These are phyloP conservation scores for Nepenthes mirabilis DNA, from an alignment of 148 eudicot genomes.

Conservation along the genomic window DNA sequence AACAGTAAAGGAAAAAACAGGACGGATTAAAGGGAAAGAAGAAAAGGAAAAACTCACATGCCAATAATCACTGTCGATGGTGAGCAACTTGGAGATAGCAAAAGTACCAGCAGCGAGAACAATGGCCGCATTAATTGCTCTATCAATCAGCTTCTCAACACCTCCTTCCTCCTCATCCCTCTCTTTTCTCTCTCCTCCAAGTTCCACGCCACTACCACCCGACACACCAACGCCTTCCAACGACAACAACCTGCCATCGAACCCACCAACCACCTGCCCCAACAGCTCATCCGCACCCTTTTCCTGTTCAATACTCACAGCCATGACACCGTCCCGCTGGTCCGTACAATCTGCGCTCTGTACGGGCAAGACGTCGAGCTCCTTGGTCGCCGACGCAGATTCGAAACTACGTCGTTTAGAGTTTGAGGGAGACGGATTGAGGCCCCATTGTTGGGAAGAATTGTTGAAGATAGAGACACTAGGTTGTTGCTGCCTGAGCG, in stretches of 20 bases:
- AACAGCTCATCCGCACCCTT: slow-evolving; percentile 2
- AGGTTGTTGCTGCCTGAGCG: too few species aligned
- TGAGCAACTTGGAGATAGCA: slow-evolving; percentile 80
- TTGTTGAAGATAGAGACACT: too few species aligned
- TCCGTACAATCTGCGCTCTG: slow-evolving; percentile 34
- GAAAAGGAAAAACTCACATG: slow-evolving; percentile 45
- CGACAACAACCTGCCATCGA: slow-evolving; percentile 48
- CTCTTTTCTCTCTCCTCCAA: slow-evolving; percentile 12
- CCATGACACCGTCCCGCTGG: slow-evolving; percentile 24
- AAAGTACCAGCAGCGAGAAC: slow-evolving; percentile 79
- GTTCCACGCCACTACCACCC: slow-evolving; percentile 3
- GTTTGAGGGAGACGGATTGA: slow-evolving; percentile 2
- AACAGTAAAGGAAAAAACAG: too few species aligned
- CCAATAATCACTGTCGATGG: slow-evolving; percentile 91
- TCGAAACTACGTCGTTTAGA: slow-evolving; percentile 10
- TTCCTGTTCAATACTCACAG: slow-evolving; percentile 20
- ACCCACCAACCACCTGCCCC: slow-evolving; percentile 51
- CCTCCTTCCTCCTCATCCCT: slow-evolving; percentile 22
- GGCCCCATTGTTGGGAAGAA: too few species aligned
- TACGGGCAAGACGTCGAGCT: slow-evolving; percentile 30
- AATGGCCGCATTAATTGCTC: slow-evolving; percentile 76
- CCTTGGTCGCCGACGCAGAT: slow-evolving; percentile 23
- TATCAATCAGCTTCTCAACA: slow-evolving; percentile 44
- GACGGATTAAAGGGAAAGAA: too few species aligned
- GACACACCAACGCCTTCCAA: slow-evolving; percentile 40